Conservation (phyloP, 176 grass and related monocot species). For the Aegilops bicornis region DNA sequence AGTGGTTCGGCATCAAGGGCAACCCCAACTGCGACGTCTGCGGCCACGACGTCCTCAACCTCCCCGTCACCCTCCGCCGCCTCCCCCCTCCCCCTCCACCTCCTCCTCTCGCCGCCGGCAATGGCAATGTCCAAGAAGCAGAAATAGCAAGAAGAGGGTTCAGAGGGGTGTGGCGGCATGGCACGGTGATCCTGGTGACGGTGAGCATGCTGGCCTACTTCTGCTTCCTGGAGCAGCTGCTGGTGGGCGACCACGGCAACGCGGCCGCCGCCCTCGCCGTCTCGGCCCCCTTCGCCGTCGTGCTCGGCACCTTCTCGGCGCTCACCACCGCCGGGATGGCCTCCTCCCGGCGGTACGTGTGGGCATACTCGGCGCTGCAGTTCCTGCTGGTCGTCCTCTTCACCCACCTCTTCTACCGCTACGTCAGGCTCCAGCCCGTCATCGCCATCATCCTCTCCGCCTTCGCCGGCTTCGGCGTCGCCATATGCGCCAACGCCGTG, state of each 20-base stretch:
- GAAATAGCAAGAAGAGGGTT: not conserved
- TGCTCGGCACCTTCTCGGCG: slow-evolving; percentile 49
- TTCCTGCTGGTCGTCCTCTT: slow-evolving; percentile 54
- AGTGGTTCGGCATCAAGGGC: slow-evolving; percentile 78
- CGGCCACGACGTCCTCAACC: slow-evolving; percentile 58
- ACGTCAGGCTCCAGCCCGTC: slow-evolving; percentile 34
- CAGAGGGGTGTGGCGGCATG: slow-evolving; percentile 38
- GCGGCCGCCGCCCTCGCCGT: slow-evolving; percentile 39
- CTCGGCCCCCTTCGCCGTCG: slow-evolving; percentile 40
- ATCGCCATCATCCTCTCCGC: slow-evolving; percentile 58
- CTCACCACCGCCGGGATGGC: slow-evolving; percentile 42
- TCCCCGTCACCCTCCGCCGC: slow-evolving; percentile 60
- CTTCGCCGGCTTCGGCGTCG: slow-evolving; percentile 48
- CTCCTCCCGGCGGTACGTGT: slow-evolving; percentile 30
- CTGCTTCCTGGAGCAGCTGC: slow-evolving; percentile 78
- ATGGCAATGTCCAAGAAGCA: not conserved
- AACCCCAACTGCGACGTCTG: slow-evolving; percentile 73
- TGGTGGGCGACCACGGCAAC: slow-evolving; percentile 47
- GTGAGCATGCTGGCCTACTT: slow-evolving; percentile 70
- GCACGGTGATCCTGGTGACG: slow-evolving; percentile 45
- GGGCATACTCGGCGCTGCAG: slow-evolving; percentile 46
- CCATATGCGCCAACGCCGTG: slow-evolving; percentile 38
- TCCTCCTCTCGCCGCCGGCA: too few species aligned
- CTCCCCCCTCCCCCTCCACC: not conserved
- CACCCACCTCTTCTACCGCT: slow-evolving; percentile 58